These are phyloP conservation scores for Diaporthe vexans DNA, from an alignment of 2,329 filamentous ascomycete genomes.

Conservation along the genomic window DNA sequence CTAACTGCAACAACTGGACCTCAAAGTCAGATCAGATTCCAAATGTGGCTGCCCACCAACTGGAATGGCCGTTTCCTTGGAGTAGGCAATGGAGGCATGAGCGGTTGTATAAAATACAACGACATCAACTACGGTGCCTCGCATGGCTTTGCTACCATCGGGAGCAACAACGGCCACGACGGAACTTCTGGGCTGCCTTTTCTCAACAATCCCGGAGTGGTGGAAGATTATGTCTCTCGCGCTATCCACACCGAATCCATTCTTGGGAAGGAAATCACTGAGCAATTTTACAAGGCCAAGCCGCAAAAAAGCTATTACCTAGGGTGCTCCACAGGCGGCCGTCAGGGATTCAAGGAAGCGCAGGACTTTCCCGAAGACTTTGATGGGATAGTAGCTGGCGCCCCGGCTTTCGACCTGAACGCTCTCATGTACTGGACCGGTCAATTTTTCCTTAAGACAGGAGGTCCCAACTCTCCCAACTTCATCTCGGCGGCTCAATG, in stretches of 20 bases:
- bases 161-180: conserved; percentile 65
- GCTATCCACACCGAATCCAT: conserved; percentile 62
- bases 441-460: conserved; percentile 61
- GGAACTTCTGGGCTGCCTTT: conserved; percentile 53
- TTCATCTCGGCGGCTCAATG: conserved; percentile 51
- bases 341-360: conserved; percentile 68
- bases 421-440: conserved; percentile 60
- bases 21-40: conserved; percentile 59
- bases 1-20: conserved; percentile 48
- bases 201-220: conserved; percentile 53
- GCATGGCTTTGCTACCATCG: conserved; percentile 59
- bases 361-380: conserved; percentile 68
- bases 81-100: conserved; percentile 64
- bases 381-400: conserved; percentile 67
- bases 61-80: conserved; percentile 62
- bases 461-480: conserved; percentile 56
- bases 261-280: conserved; percentile 61
- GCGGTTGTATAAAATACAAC: conserved; percentile 61
- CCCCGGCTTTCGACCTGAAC: conserved; percentile 64
- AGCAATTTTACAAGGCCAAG: conserved; percentile 60
- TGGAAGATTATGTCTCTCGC: conserved; percentile 55
- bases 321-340: conserved; percentile 71
- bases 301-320: conserved; percentile 65
- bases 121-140: conserved; percentile 58
- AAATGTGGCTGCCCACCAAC: conserved; percentile 60